phyloP scores from a whole-genome alignment of 495 filamentous ascomycete genomes.

The Penicillium arizonense region DNA sequence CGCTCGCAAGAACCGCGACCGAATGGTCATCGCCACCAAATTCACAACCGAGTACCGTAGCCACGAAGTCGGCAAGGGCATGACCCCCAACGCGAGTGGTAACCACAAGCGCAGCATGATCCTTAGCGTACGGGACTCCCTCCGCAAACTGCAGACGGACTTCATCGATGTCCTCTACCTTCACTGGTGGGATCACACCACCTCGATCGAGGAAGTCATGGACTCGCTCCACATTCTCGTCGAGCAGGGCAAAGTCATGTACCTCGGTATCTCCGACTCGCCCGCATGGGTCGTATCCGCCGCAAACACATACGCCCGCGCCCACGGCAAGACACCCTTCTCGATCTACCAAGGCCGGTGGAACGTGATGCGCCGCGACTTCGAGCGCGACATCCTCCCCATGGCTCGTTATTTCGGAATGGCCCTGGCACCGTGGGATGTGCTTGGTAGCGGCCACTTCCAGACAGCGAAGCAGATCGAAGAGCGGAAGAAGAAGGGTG shows the following conservation, averaged over 20 bases:
- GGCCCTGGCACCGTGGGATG: constrained; percentile 58
- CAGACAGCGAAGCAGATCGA: constrained; percentile 37
- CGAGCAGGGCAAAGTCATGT: constrained; percentile 57
- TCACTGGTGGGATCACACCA: constrained; percentile 61
- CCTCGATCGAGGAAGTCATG: constrained; percentile 62
- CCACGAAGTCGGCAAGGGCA: constrained; percentile 38
- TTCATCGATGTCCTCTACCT: constrained; percentile 65
- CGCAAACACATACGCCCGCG: constrained; percentile 59
- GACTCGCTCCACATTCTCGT: constrained; percentile 57
- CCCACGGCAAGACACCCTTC: constrained; percentile 60
- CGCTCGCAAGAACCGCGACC: constrained; percentile 52
- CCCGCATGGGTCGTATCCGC: constrained; percentile 63
- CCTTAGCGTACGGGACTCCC: constrained; percentile 50
- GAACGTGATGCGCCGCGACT: constrained; percentile 52
- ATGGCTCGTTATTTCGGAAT: constrained; percentile 57
- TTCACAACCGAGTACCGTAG: constrained; percentile 44
- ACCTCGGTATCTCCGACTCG: constrained; percentile 61
- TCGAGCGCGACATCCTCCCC: constrained; percentile 58
- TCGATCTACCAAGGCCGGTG: constrained; percentile 64
- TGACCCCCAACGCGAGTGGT: constrained; percentile 53
- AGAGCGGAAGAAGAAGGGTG: constrained; percentile 28
- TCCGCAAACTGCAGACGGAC: constrained; percentile 62
- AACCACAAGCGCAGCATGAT: constrained; percentile 55
- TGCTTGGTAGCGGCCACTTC: constrained; percentile 54
- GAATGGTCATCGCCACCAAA: constrained; percentile 76